Conservation (phyloP, 169 alveolate genomes). For the Toxoplasma gondii region DNA sequence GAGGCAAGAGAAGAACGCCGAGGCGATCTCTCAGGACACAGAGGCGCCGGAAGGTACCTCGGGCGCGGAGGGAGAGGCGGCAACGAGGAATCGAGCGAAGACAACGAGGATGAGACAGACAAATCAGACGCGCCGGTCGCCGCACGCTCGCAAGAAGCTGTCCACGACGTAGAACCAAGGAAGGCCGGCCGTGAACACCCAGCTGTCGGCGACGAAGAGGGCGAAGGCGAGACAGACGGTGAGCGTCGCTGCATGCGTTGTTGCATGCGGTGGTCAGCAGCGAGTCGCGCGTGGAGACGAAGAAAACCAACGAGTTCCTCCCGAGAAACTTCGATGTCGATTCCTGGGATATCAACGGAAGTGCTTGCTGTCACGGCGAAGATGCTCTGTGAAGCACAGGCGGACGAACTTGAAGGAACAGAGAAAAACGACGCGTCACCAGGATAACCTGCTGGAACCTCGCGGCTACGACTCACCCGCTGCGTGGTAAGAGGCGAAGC, state of each 20-base stretch:
- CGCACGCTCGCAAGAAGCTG: neutral
- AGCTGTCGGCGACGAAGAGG: neutral
- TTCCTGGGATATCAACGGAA: neutral
- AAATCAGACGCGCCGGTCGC: neutral
- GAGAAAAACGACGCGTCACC: no score
- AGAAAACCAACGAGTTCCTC: neutral
- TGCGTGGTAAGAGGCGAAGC: no score
- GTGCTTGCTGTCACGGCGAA: neutral
- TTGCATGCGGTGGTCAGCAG: neutral
- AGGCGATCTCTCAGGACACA: neutral
- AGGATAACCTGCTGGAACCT: no score
- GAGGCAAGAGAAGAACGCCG: neutral
- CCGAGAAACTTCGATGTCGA: neutral
- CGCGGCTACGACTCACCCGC: no score
- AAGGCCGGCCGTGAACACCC: neutral
- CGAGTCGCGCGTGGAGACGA: neutral
- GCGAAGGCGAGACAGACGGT: neutral
- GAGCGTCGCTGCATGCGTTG: neutral
- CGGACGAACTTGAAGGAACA: neutral
- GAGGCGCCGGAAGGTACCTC: neutral
- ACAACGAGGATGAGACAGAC: neutral
- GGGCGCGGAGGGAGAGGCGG: neutral
- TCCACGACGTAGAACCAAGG: neutral
- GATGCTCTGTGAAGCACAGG: neutral
- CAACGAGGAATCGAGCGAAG: neutral